These are phyloP conservation scores for Phytophthora palmivora DNA, from an alignment of 352 stramenopile species.

Conservation along the genomic window DNA sequence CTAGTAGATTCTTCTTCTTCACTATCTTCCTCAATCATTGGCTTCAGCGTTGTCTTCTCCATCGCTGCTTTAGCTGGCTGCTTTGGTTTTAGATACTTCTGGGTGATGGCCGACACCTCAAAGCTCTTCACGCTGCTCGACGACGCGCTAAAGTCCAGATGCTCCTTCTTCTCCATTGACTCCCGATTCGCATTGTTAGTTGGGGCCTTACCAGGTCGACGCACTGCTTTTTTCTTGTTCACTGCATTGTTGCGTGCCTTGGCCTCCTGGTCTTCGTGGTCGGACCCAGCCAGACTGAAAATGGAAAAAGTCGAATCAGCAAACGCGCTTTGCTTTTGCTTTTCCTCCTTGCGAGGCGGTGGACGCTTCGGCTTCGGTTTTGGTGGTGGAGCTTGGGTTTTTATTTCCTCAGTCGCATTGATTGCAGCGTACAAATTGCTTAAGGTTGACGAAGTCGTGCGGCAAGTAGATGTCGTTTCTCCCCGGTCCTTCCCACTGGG, in stretches of 20 bases:
- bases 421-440: conserved; percentile 40
- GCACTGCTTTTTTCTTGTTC: conserved; percentile 23
- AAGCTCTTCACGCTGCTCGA: conserved; percentile 41
- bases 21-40: conserved; percentile 38
- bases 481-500: conserved; percentile 21
- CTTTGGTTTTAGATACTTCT: conserved; percentile 45
- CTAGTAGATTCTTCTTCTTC: conserved; percentile 25
- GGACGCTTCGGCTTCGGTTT: conserved; percentile 24
- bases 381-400: conserved; percentile 11
- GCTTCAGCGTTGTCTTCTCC: conserved; percentile 31
- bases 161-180: conserved; percentile 45
- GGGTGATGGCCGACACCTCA: conserved; percentile 46
- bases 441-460: conserved; percentile 42
- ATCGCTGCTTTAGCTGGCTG: conserved; percentile 25
- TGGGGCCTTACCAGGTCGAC: conserved; percentile 1
- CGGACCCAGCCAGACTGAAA: conserved; percentile 46
- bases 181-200: conserved; percentile 14
- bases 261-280: conserved; percentile 51
- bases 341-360: conserved; percentile 21
- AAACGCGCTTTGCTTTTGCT: conserved; percentile 32
- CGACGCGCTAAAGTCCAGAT: conserved; percentile 49
- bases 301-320: conserved; percentile 49
- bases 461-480: conserved; percentile 40
- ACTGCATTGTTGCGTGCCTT: conserved; percentile 19
- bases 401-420: conserved; percentile 25